A percentile compares a stretch with the other conserved stretches of the same genome.
phyloP scores from a whole-genome alignment of 306 rosid genomes.

The Rubus parviflorus region DNA sequence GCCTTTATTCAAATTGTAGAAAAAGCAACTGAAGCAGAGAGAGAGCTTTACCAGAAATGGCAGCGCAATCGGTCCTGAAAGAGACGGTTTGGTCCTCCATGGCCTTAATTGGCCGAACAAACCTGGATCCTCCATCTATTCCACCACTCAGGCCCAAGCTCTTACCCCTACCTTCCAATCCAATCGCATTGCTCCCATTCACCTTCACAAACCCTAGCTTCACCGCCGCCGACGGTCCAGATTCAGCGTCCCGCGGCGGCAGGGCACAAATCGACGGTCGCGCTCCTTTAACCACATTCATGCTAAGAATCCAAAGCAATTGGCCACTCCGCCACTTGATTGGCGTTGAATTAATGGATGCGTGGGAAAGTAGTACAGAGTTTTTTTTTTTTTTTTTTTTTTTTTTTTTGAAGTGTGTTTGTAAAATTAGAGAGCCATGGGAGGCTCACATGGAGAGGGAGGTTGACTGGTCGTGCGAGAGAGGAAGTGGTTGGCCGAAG shows the following conservation, averaged over 20 bases:
- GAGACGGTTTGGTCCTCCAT: conserved; percentile 12
- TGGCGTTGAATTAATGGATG: neutral
- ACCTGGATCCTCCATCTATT: conserved; percentile 31
- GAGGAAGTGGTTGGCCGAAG: neutral
- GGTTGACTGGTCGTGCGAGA: conserved; percentile 4
- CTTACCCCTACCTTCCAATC: neutral
- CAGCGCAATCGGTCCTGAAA: conserved; percentile 20
- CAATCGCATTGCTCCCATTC: conserved; percentile 41
- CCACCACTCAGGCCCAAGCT: conserved; percentile 23
- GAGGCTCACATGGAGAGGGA: neutral
- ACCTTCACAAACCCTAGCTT: conserved; percentile 37
- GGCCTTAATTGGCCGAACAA: conserved; percentile 45
- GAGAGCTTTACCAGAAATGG: conserved; percentile 48
- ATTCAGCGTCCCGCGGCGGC: conserved; percentile 30
- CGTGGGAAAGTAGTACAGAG: neutral
- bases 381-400: no score
- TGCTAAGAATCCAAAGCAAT: neutral
- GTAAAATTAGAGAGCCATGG: conserved; percentile 9
- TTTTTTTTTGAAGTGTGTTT: neutral
- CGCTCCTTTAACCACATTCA: conserved; percentile 32
- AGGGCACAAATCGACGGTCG: conserved; percentile 24
- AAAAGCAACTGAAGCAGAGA: neutral
- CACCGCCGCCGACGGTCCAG: conserved; percentile 24
- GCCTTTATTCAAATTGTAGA: neutral
- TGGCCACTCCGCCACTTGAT: neutral